Percentiles rank a stretch among this genome's conserved stretches.
Conservation (phyloP, 2,329 filamentous ascomycete species). For the Ophiocordyceps robertsii region DNA sequence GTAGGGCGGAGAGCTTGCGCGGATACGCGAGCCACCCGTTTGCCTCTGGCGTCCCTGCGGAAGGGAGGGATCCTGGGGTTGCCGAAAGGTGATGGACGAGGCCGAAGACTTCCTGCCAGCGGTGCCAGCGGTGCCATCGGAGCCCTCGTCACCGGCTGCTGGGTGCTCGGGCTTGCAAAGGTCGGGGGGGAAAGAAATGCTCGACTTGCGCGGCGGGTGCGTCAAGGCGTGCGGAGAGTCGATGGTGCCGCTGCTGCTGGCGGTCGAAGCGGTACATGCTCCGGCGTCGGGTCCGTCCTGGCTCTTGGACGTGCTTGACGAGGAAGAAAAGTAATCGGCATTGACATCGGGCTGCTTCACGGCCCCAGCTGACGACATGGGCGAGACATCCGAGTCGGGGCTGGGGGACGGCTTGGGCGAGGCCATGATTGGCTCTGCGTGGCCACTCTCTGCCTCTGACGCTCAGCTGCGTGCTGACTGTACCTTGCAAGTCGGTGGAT, state of each 20-base stretch:
- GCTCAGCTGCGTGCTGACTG: neutral
- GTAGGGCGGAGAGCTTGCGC: slow-evolving; percentile 34
- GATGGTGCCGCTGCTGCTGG: slow-evolving; percentile 6
- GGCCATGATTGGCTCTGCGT: slow-evolving; percentile 6
- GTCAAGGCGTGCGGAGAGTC: slow-evolving; percentile 15
- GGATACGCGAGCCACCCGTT: slow-evolving; percentile 26
- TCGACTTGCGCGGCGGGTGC: slow-evolving; percentile 17
- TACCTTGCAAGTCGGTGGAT: too few species aligned
- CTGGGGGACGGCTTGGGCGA: slow-evolving; percentile 13
- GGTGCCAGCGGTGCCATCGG: neutral
- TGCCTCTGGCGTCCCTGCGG: slow-evolving; percentile 34
- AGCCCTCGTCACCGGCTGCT: slow-evolving; percentile 2
- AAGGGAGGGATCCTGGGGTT: slow-evolving; percentile 27
- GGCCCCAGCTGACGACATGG: slow-evolving; percentile 16
- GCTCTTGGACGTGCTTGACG: slow-evolving; percentile 6
- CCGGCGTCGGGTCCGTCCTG: slow-evolving; percentile 2
- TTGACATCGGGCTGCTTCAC: slow-evolving; percentile 7
- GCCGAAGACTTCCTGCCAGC: slow-evolving; percentile 23
- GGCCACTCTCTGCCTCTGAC: neutral
- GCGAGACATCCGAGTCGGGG: slow-evolving; percentile 30
- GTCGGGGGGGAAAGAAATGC: slow-evolving; percentile 20
- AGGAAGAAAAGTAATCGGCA: slow-evolving; percentile 13
- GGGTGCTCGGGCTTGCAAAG: slow-evolving; percentile 13
- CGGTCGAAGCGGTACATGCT: slow-evolving; percentile 5
- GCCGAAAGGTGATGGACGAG: slow-evolving; percentile 33